Evolutionary conservation across 2,329 filamentous ascomycete genomes (phyloP).

Genomic region (Diplocarpon mali): DNA sequence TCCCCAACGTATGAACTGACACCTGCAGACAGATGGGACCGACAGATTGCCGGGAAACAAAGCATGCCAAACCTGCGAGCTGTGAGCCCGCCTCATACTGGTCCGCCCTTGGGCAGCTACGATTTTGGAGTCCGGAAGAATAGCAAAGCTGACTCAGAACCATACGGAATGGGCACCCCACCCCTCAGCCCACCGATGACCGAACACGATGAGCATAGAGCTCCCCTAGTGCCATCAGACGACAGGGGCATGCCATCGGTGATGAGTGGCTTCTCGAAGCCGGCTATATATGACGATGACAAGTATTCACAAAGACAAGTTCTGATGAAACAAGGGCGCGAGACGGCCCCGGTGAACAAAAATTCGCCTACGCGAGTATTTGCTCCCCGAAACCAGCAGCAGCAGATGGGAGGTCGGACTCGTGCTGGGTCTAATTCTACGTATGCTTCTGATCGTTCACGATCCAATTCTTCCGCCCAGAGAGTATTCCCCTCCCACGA

Average conservation of each 20-base stretch:
- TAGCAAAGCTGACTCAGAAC: constrained; percentile 23
- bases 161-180: constrained; percentile 34
- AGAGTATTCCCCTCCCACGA: constrained; percentile 24
- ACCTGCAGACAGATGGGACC: constrained; percentile 39
- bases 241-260: constrained; percentile 78
- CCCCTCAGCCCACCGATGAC: constrained; percentile 60
- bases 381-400: constrained; percentile 20
- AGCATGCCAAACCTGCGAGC: constrained; percentile 62
- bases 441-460: constrained; percentile 32
- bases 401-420: constrained; percentile 26
- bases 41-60: constrained; percentile 39
- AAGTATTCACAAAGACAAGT: constrained; percentile 74
- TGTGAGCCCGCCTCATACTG: constrained; percentile 32
- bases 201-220: constrained; percentile 55
- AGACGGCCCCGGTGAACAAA: constrained; percentile 39
- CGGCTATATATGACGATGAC: constrained; percentile 69
- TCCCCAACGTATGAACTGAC: constrained; percentile 26
- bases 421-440: constrained; percentile 37
- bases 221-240: constrained; percentile 58
- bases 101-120: constrained; percentile 29
- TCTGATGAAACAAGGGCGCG: constrained; percentile 66
- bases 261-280: constrained; percentile 60
- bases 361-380: constrained; percentile 20
- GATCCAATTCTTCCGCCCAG: constrained; percentile 36
- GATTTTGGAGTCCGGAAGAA: constrained; percentile 29